These are phyloP conservation scores for Vanderwaltozyma tropicalis DNA, from an alignment of 805 yeast genomes.

Conservation along the genomic window DNA sequence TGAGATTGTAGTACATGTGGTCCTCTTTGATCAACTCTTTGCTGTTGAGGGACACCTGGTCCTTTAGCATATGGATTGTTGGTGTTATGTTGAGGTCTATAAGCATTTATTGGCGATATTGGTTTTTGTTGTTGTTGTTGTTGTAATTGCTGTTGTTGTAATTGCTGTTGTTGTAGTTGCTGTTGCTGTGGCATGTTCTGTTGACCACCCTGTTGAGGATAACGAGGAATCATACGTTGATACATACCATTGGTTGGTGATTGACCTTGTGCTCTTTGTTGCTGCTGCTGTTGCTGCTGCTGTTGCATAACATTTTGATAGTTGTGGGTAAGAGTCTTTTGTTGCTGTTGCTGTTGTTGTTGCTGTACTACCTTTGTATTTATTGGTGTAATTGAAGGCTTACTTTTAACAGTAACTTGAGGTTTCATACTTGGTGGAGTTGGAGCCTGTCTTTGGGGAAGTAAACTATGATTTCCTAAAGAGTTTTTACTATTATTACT, in stretches of 20 bases:
- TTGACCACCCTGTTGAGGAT: slow-evolving; percentile 2
- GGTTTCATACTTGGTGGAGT: slow-evolving; percentile 19
- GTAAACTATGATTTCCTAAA: slow-evolving; percentile 6
- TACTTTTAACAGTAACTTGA: slow-evolving; percentile 1
- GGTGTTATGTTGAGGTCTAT: slow-evolving; percentile 19
- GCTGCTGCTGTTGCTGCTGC: slow-evolving; percentile 5
- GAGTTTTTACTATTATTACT: not conserved
- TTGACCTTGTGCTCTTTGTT: slow-evolving; percentile 5
- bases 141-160: slow-evolving; percentile 4
- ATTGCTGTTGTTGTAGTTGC: slow-evolving; percentile 4
- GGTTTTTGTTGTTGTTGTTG: slow-evolving; percentile 11
- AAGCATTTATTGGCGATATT: slow-evolving; percentile 4
- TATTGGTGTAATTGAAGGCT: slow-evolving; percentile 2
- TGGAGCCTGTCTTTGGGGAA: slow-evolving; percentile 23
- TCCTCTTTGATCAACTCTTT: slow-evolving; percentile 1
- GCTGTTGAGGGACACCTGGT: slow-evolving; percentile 1
- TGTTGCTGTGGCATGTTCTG: slow-evolving; percentile 3
- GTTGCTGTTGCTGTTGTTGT: not conserved
- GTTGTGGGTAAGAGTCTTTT: not conserved
- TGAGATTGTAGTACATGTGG: not conserved
- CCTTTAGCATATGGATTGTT: slow-evolving; percentile 17
- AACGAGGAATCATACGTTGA: slow-evolving; percentile 4
- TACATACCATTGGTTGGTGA: slow-evolving; percentile 3
- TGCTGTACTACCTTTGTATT: slow-evolving; percentile 1
- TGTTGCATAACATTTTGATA: slow-evolving; percentile 1